phyloP scores from a whole-genome alignment of 176 grass and related monocot species.

The Puccinellia tenuiflora region DNA sequence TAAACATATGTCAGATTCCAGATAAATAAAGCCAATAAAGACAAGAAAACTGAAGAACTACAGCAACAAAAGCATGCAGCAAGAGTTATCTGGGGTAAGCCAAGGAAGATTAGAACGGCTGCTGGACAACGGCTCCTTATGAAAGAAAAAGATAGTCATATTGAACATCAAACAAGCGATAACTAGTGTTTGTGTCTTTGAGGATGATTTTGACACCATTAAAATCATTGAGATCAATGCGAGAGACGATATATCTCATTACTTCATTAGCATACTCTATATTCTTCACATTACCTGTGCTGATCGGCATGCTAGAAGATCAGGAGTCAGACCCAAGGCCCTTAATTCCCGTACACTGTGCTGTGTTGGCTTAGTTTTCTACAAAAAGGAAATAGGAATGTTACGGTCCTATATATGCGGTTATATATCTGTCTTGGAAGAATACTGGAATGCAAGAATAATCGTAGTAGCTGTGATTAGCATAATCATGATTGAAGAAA shows the following conservation, averaged over 20 bases:
- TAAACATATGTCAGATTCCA: neutral
- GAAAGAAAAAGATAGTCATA: slow-evolving; percentile 4
- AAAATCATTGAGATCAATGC: neutral
- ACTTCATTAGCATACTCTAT: neutral
- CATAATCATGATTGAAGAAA: neutral
- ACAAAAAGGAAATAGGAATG: slow-evolving; percentile 23
- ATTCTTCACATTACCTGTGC: slow-evolving; percentile 53
- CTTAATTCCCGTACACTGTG: slow-evolving; percentile 95
- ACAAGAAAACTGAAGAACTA: slow-evolving; percentile 18
- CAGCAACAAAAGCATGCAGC: neutral
- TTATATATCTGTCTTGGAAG: neutral
- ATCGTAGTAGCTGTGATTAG: neutral
- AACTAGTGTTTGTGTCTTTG: neutral
- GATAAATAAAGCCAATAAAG: slow-evolving; percentile 17
- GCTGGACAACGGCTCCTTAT: neutral
- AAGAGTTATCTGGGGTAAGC: neutral
- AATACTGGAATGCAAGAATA: neutral
- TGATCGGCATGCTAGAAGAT: slow-evolving; percentile 92
- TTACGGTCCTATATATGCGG: neutral
- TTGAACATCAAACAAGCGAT: neutral
- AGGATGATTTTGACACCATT: neutral
- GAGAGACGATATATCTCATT: neutral
- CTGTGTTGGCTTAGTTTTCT: slow-evolving; percentile 99
- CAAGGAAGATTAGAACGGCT: neutral
- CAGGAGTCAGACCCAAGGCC: slow-evolving; percentile 90